Evolutionary conservation across 1,139 yeast species (phyloP).

Genomic region (Martiniozyma asiatica): DNA sequence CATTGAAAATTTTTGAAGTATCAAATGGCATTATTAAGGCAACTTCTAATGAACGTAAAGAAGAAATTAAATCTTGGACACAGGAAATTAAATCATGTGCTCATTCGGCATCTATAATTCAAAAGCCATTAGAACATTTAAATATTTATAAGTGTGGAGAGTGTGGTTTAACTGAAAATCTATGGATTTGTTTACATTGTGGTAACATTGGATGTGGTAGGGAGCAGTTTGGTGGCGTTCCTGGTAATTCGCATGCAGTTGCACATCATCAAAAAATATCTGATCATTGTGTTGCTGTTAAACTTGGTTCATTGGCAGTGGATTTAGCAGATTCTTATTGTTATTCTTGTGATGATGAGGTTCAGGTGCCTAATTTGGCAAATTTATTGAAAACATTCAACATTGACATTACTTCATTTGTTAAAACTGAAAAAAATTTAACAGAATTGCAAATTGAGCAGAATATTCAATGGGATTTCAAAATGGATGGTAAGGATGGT

Average conservation of each 20-base stretch:
- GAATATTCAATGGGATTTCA: conserved; percentile 87
- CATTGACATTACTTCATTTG: conserved; percentile 45
- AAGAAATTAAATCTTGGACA: conserved; percentile 87
- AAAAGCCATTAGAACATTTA: conserved; percentile 21
- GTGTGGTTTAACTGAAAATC: conserved; percentile 64
- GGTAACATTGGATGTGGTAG: conserved; percentile 90
- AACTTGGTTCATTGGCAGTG: conserved; percentile 75
- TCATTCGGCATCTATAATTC: conserved; percentile 50
- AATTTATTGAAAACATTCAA: conserved; percentile 47
- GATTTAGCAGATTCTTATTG: conserved; percentile 76
- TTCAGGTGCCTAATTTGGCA: conserved; percentile 53
- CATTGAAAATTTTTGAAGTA: conserved; percentile 15
- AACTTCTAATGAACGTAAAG: conserved; percentile 52
- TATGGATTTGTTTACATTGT: conserved; percentile 89
- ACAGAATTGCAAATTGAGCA: conserved; percentile 88
- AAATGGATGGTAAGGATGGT: conserved; percentile 65
- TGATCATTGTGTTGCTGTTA: conserved; percentile 73
- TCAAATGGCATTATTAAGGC: conserved; percentile 46
- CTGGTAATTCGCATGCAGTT: conserved; percentile 87
- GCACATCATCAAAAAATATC: conserved; percentile 43
- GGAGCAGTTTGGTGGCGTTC: conserved; percentile 82
- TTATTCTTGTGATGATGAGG: conserved; percentile 81
- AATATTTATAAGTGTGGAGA: conserved; percentile 41
- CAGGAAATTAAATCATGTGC: conserved; percentile 71
- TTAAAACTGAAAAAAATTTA: conserved; percentile 72